These are phyloP conservation scores for Lepidium aucheri DNA, from an alignment of 345 rosid genomes.

Conservation along the genomic window DNA sequence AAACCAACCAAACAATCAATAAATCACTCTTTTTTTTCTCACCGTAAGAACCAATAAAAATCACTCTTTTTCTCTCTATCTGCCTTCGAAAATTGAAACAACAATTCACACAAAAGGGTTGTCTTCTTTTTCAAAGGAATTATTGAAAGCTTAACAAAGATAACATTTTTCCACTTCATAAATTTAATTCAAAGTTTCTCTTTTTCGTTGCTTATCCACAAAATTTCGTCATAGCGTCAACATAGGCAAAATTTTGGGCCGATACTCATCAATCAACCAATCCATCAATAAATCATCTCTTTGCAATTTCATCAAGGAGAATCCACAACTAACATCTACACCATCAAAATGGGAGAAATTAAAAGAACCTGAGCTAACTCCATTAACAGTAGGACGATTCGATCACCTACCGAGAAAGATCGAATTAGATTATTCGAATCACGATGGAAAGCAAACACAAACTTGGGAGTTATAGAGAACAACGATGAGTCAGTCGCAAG, in stretches of 20 bases:
- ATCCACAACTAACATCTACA: not conserved
- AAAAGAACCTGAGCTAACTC: not conserved
- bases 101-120: not conserved
- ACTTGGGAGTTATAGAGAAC: not conserved
- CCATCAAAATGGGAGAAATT: not conserved
- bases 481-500: not conserved
- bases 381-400: not conserved
- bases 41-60: too few species aligned
- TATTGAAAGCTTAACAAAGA: not conserved
- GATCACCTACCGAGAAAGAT: not conserved
- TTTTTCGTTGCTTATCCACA: too few species aligned
- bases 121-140: too few species aligned
- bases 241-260: not conserved
- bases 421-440: too few species aligned
- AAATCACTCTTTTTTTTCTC: too few species aligned
- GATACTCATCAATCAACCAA: not conserved
- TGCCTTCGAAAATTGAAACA: not conserved
- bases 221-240: too few species aligned
- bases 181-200: not conserved
- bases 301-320: not conserved
- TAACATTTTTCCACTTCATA: not conserved
- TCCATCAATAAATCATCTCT: not conserved
- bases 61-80: too few species aligned
- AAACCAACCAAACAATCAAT: not conserved
- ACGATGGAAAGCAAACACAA: not conserved